These are phyloP conservation scores for Staphylotrichum longicolle DNA, from an alignment of 495 filamentous ascomycete genomes.

Conservation along the genomic window DNA sequence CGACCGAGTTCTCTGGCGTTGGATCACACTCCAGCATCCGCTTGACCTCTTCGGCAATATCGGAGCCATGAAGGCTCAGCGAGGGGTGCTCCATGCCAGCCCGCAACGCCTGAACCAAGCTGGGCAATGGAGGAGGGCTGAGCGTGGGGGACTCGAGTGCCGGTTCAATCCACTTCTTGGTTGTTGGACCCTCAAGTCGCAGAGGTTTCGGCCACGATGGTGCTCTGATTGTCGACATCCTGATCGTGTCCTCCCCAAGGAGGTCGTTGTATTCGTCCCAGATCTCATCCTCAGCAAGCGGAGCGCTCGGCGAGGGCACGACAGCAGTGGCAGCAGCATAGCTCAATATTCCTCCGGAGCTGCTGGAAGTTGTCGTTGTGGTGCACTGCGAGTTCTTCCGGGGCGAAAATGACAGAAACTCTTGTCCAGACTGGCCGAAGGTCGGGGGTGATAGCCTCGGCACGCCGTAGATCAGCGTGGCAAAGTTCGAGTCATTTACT, in stretches of 20 bases:
- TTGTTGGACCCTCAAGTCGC: slow-evolving; percentile 39
- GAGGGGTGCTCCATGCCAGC: slow-evolving; percentile 30
- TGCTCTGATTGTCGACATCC: slow-evolving; percentile 53
- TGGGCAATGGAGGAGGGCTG: slow-evolving; percentile 30
- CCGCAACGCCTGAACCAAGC: slow-evolving; percentile 35
- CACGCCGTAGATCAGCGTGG: slow-evolving; percentile 27
- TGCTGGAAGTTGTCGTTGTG: slow-evolving; percentile 55
- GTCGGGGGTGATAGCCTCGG: slow-evolving; percentile 25
- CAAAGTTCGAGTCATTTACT: slow-evolving; percentile 21
- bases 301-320: slow-evolving; percentile 55
- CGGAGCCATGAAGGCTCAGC: slow-evolving; percentile 45
- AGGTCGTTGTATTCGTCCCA: slow-evolving; percentile 96
- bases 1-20: slow-evolving; percentile 46
- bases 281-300: slow-evolving; percentile 76
- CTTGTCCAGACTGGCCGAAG: slow-evolving; percentile 25
- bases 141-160: slow-evolving; percentile 44
- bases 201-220: slow-evolving; percentile 47
- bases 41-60: slow-evolving; percentile 48
- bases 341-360: slow-evolving; percentile 57
- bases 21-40: slow-evolving; percentile 41
- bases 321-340: slow-evolving; percentile 59
- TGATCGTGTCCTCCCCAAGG: slow-evolving; percentile 58
- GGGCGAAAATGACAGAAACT: slow-evolving; percentile 72
- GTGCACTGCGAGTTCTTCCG: slow-evolving; percentile 67
- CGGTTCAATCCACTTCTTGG: slow-evolving; percentile 32